Evolutionary conservation across 179 eudicot genomes (phyloP).

Genomic region (Carnegiea gigantea): DNA sequence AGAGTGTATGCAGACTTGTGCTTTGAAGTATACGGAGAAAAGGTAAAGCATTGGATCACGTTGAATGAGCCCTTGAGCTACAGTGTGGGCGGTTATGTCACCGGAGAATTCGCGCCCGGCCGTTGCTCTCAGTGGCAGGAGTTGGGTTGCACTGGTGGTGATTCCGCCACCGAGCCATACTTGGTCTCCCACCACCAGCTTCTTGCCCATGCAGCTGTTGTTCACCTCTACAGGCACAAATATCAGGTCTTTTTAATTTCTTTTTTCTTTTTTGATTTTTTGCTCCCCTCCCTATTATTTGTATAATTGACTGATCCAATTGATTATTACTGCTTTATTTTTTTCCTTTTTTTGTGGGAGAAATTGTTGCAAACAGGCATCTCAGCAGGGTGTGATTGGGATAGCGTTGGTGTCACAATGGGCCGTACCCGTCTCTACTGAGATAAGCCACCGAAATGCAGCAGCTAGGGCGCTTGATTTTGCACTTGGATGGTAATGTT

Average conservation of each 20-base stretch:
- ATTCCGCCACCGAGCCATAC: conserved; percentile 38
- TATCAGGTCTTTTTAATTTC: conserved; percentile 28
- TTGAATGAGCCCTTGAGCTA: conserved; percentile 36
- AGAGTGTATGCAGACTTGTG: conserved; percentile 34
- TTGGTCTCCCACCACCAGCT: conserved; percentile 33
- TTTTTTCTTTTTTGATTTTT: neutral
- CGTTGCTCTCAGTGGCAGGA: conserved; percentile 32
- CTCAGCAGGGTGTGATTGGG: conserved; percentile 40
- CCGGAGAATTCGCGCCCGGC: conserved; percentile 26
- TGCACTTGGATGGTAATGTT: conserved; percentile 39
- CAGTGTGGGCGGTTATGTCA: conserved; percentile 24
- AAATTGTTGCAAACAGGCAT: conserved; percentile 14
- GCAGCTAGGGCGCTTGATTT: conserved; percentile 40
- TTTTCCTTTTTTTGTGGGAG: neutral
- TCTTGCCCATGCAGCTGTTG: conserved; percentile 34
- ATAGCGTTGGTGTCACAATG: conserved; percentile 30
- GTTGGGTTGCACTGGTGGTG: conserved; percentile 26
- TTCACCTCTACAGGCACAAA: conserved; percentile 23
- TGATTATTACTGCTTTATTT: neutral
- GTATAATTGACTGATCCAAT: neutral
- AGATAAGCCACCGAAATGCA: conserved; percentile 22
- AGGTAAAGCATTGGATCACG: conserved; percentile 42
- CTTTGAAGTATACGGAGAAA: conserved; percentile 41
- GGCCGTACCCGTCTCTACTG: conserved; percentile 32
- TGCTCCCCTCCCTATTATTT: no score